Conservation (phyloP, 352 stramenopile species). For the Pseudoperonospora humuli region DNA sequence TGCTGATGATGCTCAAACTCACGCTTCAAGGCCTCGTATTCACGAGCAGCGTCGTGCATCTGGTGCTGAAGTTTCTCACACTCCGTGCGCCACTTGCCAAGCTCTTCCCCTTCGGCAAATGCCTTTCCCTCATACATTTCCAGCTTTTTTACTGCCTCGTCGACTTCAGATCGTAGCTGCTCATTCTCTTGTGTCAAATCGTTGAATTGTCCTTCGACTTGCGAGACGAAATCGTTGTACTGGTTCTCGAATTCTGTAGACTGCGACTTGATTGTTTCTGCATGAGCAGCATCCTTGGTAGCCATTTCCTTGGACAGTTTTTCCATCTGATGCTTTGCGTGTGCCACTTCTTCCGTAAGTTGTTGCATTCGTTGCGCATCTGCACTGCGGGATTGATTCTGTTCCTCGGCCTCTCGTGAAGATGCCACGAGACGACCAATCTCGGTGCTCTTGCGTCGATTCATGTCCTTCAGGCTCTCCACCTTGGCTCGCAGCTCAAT, state of each 20-base stretch:
- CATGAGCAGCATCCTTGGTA: constrained; percentile 37
- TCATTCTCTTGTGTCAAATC: constrained; percentile 45
- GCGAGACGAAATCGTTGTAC: constrained; percentile 44
- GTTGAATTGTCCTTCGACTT: constrained; percentile 46
- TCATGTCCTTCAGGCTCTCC: constrained; percentile 42
- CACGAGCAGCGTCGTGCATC: constrained; percentile 28
- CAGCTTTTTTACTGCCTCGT: constrained; percentile 40
- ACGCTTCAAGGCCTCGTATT: constrained; percentile 36
- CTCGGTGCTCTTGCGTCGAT: constrained; percentile 44
- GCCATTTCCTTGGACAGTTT: constrained; percentile 34
- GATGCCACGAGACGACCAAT: constrained; percentile 39
- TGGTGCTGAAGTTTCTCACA: constrained; percentile 38
- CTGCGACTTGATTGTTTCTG: constrained; percentile 42
- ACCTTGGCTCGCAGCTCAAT: constrained; percentile 34
- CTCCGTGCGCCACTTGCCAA: constrained; percentile 43
- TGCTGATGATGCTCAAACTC: constrained; percentile 47
- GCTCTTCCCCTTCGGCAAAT: constrained; percentile 27
- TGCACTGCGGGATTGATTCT: constrained; percentile 12
- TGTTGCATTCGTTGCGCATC: constrained; percentile 36
- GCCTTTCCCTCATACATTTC: constrained; percentile 22
- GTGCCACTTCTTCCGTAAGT: constrained; percentile 29
- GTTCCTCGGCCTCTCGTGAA: constrained; percentile 32
- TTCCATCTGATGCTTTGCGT: constrained; percentile 33
- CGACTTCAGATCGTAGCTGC: constrained; percentile 39
- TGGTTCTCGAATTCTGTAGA: constrained; percentile 45